Conservation (phyloP, 192 early-diverging fungal species). For the Entophlyctis luteolus region DNA sequence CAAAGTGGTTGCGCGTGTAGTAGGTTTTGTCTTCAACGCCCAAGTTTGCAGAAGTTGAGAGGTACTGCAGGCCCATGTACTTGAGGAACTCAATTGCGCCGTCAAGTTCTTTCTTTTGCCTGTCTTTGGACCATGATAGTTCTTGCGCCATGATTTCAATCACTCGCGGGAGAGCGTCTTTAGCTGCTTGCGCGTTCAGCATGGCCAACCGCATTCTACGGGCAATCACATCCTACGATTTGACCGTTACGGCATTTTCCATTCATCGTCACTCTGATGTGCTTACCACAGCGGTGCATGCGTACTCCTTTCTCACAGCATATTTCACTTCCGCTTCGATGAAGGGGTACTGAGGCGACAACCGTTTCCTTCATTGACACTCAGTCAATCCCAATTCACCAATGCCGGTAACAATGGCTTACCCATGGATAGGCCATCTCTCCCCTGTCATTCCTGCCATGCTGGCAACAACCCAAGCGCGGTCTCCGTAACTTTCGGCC, state of each 20-base stretch:
- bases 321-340: constrained; percentile 92
- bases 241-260: not conserved
- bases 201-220: constrained; percentile 88
- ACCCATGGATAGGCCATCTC: constrained; percentile 77
- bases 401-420: not conserved
- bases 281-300: constrained; percentile 73
- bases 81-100: constrained; percentile 73
- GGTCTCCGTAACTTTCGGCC: constrained; percentile 87
- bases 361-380: constrained; percentile 50
- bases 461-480: constrained; percentile 88
- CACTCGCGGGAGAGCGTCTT: constrained; percentile 78
- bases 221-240: constrained; percentile 74
- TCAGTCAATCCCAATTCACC: not conserved
- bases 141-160: constrained; percentile 90
- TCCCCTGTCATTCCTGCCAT: constrained; percentile 69
- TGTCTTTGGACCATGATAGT: constrained; percentile 68
- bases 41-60: not conserved
- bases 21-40: constrained; percentile 31
- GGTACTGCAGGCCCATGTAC: constrained; percentile 80
- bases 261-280: no score
- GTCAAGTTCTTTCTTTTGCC: constrained; percentile 66
- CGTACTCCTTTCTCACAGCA: constrained; percentile 87
- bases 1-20: constrained; percentile 57
- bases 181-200: constrained; percentile 86
- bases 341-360: constrained; percentile 83